Base-by-base conservation (phyloP, 805 yeast genomes). In the Monosporozyma siamensis region DNA sequence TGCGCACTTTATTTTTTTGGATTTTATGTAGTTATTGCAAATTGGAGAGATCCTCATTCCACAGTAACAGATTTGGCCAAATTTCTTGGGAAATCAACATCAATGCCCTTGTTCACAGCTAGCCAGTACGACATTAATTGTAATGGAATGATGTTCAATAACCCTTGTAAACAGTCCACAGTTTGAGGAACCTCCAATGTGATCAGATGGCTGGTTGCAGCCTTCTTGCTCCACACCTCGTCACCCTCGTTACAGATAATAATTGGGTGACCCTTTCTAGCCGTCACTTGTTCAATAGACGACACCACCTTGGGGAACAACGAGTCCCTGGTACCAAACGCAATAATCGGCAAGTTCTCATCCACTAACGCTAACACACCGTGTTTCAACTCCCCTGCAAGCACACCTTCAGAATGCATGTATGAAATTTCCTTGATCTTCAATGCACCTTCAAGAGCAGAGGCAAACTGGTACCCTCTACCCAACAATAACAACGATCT, bases 351-450 rank as follows among this genome's bases (percentile, higher is more conserved):
- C 61, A 92, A 71, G 48, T 82, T 73, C 54, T 84, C 95, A 67
- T 92, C 99, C 46, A 92, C 97, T 46, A 92, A 74, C 6, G 99
- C 99, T 58, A 92, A 76, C 25, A 87, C 95, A 68, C 99, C 99
- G 63, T 92, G 99, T 67, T 92, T 92, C 68, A 92, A 78, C 69
- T 92, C 99, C 65, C 98, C 99, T 18, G 99, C 98, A 51, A 92
- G 78, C 42, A 92, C 95, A 71, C 98, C 99, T 70, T 92, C 99
- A 17, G 97, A 87, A 65, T 92, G 99, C 87, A 92, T 92, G 66
- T 92, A 92, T 3, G 97, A 90, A 49, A 92, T 92, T 67, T 92
- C 99, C 70, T 92, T 92, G 63, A 92, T 90, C 70, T 92, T 92
- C 59, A 92, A 77, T 10, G 99, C 98, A 62, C 98, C 98, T 69